Conservation (phyloP, 371 early-diverging fungal genomes). For the Enterocytospora artemiae region DNA sequence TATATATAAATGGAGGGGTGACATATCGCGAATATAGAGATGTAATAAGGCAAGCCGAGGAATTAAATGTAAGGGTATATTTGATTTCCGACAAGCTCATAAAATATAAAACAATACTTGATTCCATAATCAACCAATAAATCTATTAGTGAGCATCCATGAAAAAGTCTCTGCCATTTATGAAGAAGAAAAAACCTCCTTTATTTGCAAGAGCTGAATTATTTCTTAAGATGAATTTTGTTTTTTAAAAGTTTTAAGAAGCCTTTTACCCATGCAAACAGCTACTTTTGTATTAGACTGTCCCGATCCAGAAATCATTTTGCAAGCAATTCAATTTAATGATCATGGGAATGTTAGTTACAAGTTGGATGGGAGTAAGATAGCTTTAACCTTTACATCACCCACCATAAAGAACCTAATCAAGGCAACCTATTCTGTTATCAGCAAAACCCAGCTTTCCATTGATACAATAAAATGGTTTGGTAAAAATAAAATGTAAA, state of each 20-base stretch:
- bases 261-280: slow-evolving; percentile 11
- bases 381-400: background rate
- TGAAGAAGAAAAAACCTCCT: no score
- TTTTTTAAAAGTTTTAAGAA: background rate
- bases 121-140: background rate
- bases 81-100: slow-evolving; percentile 12
- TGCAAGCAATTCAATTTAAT: slow-evolving; percentile 3
- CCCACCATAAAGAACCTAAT: slow-evolving; percentile 7
- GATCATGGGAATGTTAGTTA: slow-evolving; percentile 5
- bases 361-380: background rate
- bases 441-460: slow-evolving; percentile 19
- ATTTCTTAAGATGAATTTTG: no score
- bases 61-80: slow-evolving; percentile 5
- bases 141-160: background rate
- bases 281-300: slow-evolving; percentile 25
- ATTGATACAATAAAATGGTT: slow-evolving; percentile 18
- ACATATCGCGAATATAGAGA: slow-evolving; percentile 52
- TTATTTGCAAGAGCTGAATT: no score
- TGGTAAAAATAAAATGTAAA: no score
- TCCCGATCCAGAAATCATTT: slow-evolving; percentile 8
- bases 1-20: slow-evolving; percentile 49
- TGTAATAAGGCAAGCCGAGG: slow-evolving; percentile 6
- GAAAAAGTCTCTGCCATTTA: background rate
- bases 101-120: background rate
- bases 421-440: slow-evolving; percentile 21